Percentiles rank a stretch among this genome's conserved stretches.
Conservation (phyloP, 2,329 filamentous ascomycete genomes). For the Paraphaeosphaeria sporulosa region DNA sequence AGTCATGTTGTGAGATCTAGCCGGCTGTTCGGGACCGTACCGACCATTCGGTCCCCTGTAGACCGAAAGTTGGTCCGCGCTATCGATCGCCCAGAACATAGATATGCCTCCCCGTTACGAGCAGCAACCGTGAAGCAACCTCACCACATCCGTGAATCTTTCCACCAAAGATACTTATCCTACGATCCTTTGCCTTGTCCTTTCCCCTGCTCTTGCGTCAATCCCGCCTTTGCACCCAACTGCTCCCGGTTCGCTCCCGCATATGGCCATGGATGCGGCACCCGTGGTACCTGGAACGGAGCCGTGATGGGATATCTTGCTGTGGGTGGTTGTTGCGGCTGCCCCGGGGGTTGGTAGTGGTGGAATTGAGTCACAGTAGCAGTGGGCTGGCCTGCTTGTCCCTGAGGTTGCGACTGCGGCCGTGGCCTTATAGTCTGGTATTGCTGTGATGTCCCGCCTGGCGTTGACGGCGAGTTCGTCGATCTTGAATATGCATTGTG, state of each 20-base stretch:
- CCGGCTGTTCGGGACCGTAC: neutral
- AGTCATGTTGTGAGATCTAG: neutral
- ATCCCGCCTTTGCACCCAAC: neutral
- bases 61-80: neutral
- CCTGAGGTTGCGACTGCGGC: conserved; percentile 1
- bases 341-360: conserved; percentile 14
- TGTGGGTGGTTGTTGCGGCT: neutral
- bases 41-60: neutral
- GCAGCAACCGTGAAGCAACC: neutral
- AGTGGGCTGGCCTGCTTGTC: neutral
- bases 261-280: conserved; percentile 15
- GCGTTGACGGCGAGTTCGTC: neutral
- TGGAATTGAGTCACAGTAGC: conserved; percentile 5
- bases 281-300: conserved; percentile 18
- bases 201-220: neutral
- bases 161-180: neutral
- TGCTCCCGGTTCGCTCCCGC: neutral
- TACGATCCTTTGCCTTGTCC: neutral
- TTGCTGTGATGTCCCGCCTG: neutral
- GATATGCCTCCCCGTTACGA: no score
- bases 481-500: neutral
- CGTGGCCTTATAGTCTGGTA: conserved; percentile 8
- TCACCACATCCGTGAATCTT: neutral
- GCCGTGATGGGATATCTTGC: conserved; percentile 16
- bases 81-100: neutral